Evolutionary conservation across 2,329 filamentous ascomycete genomes (phyloP), one percentile per base, ranked within the genome.

Genomic region (Penicillium concentricum): DNA sequence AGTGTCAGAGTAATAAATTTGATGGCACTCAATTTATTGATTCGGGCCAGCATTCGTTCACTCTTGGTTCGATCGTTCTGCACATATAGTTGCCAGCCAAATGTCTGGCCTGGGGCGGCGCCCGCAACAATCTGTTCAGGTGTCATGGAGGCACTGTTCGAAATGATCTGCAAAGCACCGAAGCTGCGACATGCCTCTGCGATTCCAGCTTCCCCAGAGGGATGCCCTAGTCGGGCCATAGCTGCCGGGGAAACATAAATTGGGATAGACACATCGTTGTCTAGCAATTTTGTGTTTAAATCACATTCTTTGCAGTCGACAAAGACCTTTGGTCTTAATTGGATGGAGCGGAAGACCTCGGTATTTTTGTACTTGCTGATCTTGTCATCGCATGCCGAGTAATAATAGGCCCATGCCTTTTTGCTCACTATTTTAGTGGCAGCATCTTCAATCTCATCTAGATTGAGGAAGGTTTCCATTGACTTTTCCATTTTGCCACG

Each of bases 41-140:
- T 88, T 58, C 91, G 83, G 53, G 81, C 81, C 46, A 95, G 79
- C 82, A 94, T 91, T 3, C 84, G 85, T 67, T 89, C 86, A 69
- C 86, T 92, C 81, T 93, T 95, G 59, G 82, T 79, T 32, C 90
- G 83, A 63, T 93, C 87, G 39, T 82, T 89, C 72, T 96, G 91
- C 34, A 96, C 89, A 75, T 97, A 97, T n/a, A 97, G 78, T 77
- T 97, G 93, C 90, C 91, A 97, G 13, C 92, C 92, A 70, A 96
- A 95, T 0, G 90, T 77, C 70, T 96, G 91, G 1, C 81, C 87
- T 0, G 84, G 82, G 4, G 74, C 67, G 0, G 60, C 60, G 13
- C 89, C 86, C 56, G 85, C 86, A 90, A 62, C 85, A 61, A 96
- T 90, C 73, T 96, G 89, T 75, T 96, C 91, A 0, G 91, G 90